These are phyloP conservation scores for Phytopythium chamaehyphon DNA, from an alignment of 352 stramenopile genomes.

Conservation along the genomic window DNA sequence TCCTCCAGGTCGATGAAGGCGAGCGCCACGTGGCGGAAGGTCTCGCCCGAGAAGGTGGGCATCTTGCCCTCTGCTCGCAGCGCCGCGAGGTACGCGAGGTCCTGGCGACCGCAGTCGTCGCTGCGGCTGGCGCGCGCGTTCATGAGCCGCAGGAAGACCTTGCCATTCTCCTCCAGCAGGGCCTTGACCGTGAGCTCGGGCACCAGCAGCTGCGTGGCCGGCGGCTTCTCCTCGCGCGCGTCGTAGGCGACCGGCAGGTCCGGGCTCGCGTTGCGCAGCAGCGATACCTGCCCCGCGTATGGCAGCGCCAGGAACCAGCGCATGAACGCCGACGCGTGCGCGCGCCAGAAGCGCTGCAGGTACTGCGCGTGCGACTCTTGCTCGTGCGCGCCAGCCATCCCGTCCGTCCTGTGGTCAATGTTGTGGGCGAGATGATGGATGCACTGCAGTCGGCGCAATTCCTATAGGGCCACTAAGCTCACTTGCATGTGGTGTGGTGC, in stretches of 20 bases:
- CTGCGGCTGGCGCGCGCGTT: constrained; percentile 63
- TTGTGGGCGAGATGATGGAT: too few relatives aligned
- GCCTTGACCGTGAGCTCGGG: constrained; percentile 71
- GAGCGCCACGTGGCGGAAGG: constrained; percentile 68
- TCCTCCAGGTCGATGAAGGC: constrained; percentile 77
- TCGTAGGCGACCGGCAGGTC: constrained; percentile 72
- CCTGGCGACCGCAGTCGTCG: constrained; percentile 73
- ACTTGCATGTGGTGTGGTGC: too few relatives aligned
- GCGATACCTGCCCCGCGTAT: constrained; percentile 67
- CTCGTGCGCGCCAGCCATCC: constrained; percentile 27
- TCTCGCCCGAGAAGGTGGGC: constrained; percentile 83
- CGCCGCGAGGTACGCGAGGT: constrained; percentile 64
- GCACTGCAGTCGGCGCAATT: too few relatives aligned
- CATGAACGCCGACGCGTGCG: constrained; percentile 77
- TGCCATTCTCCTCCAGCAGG: constrained; percentile 76
- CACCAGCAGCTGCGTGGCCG: constrained; percentile 63
- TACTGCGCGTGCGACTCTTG: constrained; percentile 45
- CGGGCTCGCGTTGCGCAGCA: constrained; percentile 75
- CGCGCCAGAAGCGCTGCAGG: constrained; percentile 69
- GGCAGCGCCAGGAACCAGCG: constrained; percentile 78
- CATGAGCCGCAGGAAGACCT: constrained; percentile 69
- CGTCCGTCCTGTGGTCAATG: too few relatives aligned
- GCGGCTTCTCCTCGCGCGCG: constrained; percentile 30
- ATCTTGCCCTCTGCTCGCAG: constrained; percentile 61
- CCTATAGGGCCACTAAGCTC: too few relatives aligned